Percentiles rank a stretch among this genome's conserved stretches.
These are phyloP conservation scores for Boletellus sp. DNA, from an alignment of 768 basidiomycete genomes.

Conservation along the genomic window DNA sequence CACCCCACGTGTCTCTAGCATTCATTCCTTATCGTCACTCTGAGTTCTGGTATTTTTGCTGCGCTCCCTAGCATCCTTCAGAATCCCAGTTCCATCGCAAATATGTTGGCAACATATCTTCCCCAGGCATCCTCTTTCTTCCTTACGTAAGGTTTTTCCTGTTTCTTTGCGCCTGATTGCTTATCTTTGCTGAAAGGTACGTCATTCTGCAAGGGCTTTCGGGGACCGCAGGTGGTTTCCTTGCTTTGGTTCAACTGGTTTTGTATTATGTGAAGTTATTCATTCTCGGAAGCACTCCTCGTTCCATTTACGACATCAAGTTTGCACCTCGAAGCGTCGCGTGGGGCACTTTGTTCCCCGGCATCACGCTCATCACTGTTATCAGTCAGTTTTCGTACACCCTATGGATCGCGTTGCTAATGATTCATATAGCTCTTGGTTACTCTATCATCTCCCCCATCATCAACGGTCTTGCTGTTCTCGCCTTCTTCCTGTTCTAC, in stretches of 20 bases:
- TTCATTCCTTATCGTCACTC: slow-evolving; percentile 87
- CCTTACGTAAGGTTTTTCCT: slow-evolving; percentile 54
- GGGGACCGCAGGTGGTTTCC: slow-evolving; percentile 74
- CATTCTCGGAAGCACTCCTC: slow-evolving; percentile 84
- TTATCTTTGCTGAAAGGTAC: slow-evolving; percentile 43
- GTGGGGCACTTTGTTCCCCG: slow-evolving; percentile 76
- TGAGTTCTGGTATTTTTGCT: slow-evolving; percentile 78
- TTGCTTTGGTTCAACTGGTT: slow-evolving; percentile 69
- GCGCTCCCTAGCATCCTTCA: slow-evolving; percentile 60
- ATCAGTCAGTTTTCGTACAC: slow-evolving; percentile 54
- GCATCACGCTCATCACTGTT: slow-evolving; percentile 73
- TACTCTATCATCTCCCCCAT: slow-evolving; percentile 91
- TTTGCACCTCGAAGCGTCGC: slow-evolving; percentile 61
- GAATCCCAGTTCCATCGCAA: slow-evolving; percentile 68
- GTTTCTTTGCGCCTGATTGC: background rate
- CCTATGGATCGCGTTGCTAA: background rate
- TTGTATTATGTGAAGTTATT: slow-evolving; percentile 90
- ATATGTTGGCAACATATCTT: slow-evolving; percentile 69
- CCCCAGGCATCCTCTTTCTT: slow-evolving; percentile 88
- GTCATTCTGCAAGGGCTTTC: slow-evolving; percentile 78
- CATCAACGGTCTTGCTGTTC: slow-evolving; percentile 84
- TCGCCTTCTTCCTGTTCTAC: slow-evolving; percentile 82
- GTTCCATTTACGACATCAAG: slow-evolving; percentile 81
- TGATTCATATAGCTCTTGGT: slow-evolving; percentile 48
- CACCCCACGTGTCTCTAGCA: slow-evolving; percentile 47